Evolutionary conservation across 495 filamentous ascomycete genomes (phyloP).

Genomic region (Penicillium mononematosum): DNA sequence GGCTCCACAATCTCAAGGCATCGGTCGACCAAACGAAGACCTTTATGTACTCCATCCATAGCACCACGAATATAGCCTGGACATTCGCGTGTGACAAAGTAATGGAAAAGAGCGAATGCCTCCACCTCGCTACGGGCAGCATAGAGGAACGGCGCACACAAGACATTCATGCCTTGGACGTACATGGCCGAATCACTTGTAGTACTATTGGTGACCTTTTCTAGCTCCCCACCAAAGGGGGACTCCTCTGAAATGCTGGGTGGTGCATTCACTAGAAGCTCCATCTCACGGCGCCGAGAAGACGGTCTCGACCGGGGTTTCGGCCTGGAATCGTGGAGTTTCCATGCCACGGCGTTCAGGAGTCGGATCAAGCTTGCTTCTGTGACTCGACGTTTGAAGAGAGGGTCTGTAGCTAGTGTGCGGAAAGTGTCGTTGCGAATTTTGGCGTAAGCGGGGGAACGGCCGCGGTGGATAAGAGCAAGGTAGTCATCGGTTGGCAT

Average conservation of each 20-base stretch:
- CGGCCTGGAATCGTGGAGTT: conserved; percentile 72
- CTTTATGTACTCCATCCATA: conserved; percentile 96
- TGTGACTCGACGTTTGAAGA: conserved; percentile 91
- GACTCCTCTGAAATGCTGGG: conserved; percentile 48
- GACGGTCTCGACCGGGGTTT: conserved; percentile 41
- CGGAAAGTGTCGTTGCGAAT: conserved; percentile 98
- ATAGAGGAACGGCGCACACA: conserved; percentile 96
- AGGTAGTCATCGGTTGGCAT: conserved; percentile 85
- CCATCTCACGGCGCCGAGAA: conserved; percentile 39
- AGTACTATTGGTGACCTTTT: conserved; percentile 17
- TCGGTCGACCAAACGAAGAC: conserved; percentile 84
- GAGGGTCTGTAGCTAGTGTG: conserved; percentile 89
- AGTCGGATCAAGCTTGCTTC: conserved; percentile 93
- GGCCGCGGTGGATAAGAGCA: conserved; percentile 83
- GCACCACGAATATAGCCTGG: conserved; percentile 92
- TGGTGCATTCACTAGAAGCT: conserved; percentile 42
- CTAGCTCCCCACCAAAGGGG: conserved; percentile 8
- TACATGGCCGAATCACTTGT: conserved; percentile 73
- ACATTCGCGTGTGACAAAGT: conserved; percentile 83
- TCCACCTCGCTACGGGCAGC: conserved; percentile 92
- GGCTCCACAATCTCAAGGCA: conserved; percentile 87
- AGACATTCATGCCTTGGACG: conserved; percentile 99
- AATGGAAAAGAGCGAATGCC: conserved; percentile 87
- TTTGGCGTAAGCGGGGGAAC: conserved; percentile 91
- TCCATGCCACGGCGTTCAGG: conserved; percentile 96